Base-by-base conservation (phyloP, 331 rosid genomes). In the Saraca asoca region DNA sequence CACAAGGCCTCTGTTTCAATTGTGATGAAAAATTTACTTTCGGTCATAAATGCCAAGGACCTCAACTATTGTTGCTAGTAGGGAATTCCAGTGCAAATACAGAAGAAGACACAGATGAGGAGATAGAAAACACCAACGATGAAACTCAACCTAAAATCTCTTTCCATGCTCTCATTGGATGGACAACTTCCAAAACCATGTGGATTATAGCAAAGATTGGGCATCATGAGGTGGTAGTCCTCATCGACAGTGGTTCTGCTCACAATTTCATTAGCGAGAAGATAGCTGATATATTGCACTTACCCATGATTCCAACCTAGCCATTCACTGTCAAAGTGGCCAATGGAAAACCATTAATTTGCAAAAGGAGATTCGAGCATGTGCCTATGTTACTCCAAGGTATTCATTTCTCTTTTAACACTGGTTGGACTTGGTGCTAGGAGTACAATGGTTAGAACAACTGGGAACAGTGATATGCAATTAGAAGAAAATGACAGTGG, bases 1-100 rank as follows among this genome's bases (percentile, higher is more conserved):
- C 11, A 6, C 54, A 44, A 24, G 37, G 68, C 12, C 19, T 62
- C n/a, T 62, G 68, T 29, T 62, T 62, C n/a, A 62, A 62, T 7
- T 62, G 31, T 2, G 44, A 45, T 24, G 42, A 62, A 2, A 2
- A 13, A 1, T 62, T 43, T 20, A 62, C 44, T 0, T 12, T 8
- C 0, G 43, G 43, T 5, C 55, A 62, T 43, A 62, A 12, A 10
- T 41, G 45, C 7, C 45, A 41, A 41, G 3, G 19, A 11, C 55
- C 68, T 5, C 14, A 14, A n/a, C 6, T 62, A 0, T 24, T 62
- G 11, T 7, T 62, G 5, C 7, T 39, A 5, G 44, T 24, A 0
- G 17, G 56, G 6, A n/a, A n/a, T n/a, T n/a, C n/a, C n/a, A 2
- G 11, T 17, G 7, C 39, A 0, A 8, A 1, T 24, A 12, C 7